Percentiles rank a stretch among this genome's conserved stretches.
Conservation (phyloP, 495 filamentous ascomycete genomes). For the Glonium stellatum region DNA sequence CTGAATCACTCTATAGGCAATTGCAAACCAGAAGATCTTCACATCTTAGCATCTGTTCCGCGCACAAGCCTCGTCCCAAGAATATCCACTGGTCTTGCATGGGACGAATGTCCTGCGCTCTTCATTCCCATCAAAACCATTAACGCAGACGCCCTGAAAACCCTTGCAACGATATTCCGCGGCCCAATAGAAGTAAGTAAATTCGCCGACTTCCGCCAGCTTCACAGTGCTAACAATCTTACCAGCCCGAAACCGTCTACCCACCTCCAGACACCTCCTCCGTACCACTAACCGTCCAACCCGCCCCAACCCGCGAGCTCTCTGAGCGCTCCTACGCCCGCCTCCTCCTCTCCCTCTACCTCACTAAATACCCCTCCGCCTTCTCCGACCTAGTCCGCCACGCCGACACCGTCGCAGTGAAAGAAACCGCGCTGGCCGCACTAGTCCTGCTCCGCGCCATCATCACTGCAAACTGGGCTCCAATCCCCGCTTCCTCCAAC, state of each 20-base stretch:
- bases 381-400: slow-evolving; percentile 48
- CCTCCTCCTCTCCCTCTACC: slow-evolving; percentile 50
- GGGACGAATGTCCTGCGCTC: slow-evolving; percentile 42
- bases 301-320: not conserved
- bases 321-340: slow-evolving; percentile 46
- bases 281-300: not conserved
- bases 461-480: slow-evolving; percentile 50
- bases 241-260: not conserved
- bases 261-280: slow-evolving; percentile 31
- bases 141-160: slow-evolving; percentile 48
- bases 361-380: slow-evolving; percentile 44
- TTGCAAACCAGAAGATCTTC: slow-evolving; percentile 43
- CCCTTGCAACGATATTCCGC: slow-evolving; percentile 50
- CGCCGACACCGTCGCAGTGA: slow-evolving; percentile 53
- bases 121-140: slow-evolving; percentile 45
- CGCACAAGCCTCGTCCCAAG: slow-evolving; percentile 48
- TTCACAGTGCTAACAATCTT: not conserved
- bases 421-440: slow-evolving; percentile 51
- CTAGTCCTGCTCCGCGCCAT: slow-evolving; percentile 48
- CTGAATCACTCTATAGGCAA: slow-evolving; percentile 29
- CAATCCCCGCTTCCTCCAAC: slow-evolving; percentile 27
- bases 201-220: not conserved
- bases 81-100: slow-evolving; percentile 18
- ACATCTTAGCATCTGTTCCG: slow-evolving; percentile 52
- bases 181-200: slow-evolving; percentile 32